Base-by-base conservation (phyloP, 2,329 filamentous ascomycete genomes). In the Aspergillus viridinutans region DNA sequence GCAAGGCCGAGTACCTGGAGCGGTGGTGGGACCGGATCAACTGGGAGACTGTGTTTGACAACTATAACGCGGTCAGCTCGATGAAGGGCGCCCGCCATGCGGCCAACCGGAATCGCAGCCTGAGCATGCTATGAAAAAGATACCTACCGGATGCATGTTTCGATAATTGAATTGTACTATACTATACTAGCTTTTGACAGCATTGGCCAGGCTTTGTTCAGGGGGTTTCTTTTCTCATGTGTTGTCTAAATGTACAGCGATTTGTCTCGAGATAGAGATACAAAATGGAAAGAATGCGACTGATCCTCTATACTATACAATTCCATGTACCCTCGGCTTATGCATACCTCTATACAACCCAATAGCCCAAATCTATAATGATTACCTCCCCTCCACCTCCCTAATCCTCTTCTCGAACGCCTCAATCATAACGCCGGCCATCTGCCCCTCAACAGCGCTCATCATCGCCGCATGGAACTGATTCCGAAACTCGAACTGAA, bases 21-120 rank as follows among this genome's bases (percentile, higher is more conserved):
- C 81, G 82, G 45, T 97, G 93, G 93, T 99, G 94, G 94, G 77
- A 90, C 52, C 80, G 80, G 53, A 87, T 99, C 64, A 85, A 99
- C 76, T 99, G 94, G 94, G 78, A 86, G 51, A 80, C 83, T 59
- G 92, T 96, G 51, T 78, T 80, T 35, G 70, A 77, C 58, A 74
- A 76, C 62, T 75, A 74, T 65, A 72, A 72, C 48, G 67, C 70
- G 28, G 64, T 71, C 42, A 62, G 61, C 57, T 63, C 67, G 51
- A 56, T 61, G 52, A 69, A 64, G 62, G 57, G 55, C 7, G 49
- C 56, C 20, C 67, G 67, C 29, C 58, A 49, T 58, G 52, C 61
- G 35, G 52, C 58, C 35, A 63, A 54, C 59, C 58, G 62, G 35
- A 59, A 61, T 54, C 64, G 66, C 56, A 67, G 57, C 57, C 56